Base-by-base conservation (phyloP, 176 grass and related monocot genomes). In the Melocanna baccifera region DNA sequence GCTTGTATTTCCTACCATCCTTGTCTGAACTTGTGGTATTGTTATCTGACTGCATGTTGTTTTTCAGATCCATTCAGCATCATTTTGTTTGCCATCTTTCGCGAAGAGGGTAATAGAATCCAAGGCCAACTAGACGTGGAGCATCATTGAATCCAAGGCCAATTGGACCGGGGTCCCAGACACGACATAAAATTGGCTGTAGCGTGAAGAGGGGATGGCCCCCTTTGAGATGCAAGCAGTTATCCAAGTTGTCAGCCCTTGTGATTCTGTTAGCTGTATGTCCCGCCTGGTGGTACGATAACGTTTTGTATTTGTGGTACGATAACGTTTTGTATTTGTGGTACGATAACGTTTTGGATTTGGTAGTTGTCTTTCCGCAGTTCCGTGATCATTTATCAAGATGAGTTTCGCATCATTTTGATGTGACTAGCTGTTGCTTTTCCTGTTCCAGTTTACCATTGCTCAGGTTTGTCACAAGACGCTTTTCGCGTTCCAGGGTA, bases 61-160 rank as follows among this genome's bases (percentile, higher is more conserved):
- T 74, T 34, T 73, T 46, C 88, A 97, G 91, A 92, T 98, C 77
- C 96, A 98, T 84, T 86, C 91, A 6, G 91, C 96, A 61, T 92
- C 93, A 71, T 98, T 98, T 86, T 98, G 96, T 69, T 69, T 98
- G 80, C 96, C 96, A 23, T 98, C 96, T 62, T 98, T 98, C 37
- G 96, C 96, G 0, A 98, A 90, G 86, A 91, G 87, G 75, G 93
- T 94, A 12, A 94, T 98, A 2, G 91, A 87, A 51, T 85, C 89
- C 20, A 90, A 94, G 78, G 51, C 80, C 3, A 86, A 86, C 42
- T 92, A 86, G 73, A 75, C 1, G 2, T 37, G 6, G 73, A 45
- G 42, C 22, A 22, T 36, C 11, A 9, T 63, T n/a, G 69, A 52
- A 73, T 36, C 62, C 4, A 62, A 90, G 25, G 12, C 68, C 22